These are phyloP conservation scores for Elaeis guineensis DNA, from an alignment of 176 grass and related monocot species.

Conservation along the genomic window DNA sequence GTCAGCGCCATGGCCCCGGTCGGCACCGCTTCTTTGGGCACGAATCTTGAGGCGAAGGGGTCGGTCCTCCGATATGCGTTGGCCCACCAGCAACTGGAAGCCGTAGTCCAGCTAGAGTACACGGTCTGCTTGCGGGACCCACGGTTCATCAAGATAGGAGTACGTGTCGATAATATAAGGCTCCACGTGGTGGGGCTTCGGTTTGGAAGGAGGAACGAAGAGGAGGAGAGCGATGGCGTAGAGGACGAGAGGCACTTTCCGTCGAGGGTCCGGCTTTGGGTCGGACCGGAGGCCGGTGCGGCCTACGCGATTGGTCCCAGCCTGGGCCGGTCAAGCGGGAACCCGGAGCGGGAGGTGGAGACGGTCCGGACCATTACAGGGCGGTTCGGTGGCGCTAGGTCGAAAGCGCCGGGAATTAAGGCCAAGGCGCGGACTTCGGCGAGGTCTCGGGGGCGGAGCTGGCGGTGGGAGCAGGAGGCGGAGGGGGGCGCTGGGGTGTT, in stretches of 20 bases:
- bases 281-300: conserved; percentile 54
- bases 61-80: conserved; percentile 60
- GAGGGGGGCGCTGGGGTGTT: conserved; percentile 66
- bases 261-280: conserved; percentile 62
- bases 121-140: conserved; percentile 25
- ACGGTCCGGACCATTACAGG: conserved; percentile 54
- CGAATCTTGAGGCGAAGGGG: conserved; percentile 30
- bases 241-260: conserved; percentile 67
- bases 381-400: conserved; percentile 21
- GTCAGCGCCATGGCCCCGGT: conserved; percentile 9
- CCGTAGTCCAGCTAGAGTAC: conserved; percentile 56
- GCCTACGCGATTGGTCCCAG: conserved; percentile 67
- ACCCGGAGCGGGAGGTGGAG: conserved; percentile 73
- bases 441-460: conserved; percentile 44
- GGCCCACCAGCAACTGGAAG: conserved; percentile 69
- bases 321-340: conserved; percentile 79
- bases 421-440: conserved; percentile 44
- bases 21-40: neutral
- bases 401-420: conserved; percentile 15
- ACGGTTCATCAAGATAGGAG: conserved; percentile 39
- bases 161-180: conserved; percentile 63
- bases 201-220: conserved; percentile 29
- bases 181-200: conserved; percentile 54
- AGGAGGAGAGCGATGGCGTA: conserved; percentile 15
- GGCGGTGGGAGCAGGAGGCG: conserved; percentile 90